Conservation (phyloP, 495 filamentous ascomycete genomes). For the Penicillium argentinense region DNA sequence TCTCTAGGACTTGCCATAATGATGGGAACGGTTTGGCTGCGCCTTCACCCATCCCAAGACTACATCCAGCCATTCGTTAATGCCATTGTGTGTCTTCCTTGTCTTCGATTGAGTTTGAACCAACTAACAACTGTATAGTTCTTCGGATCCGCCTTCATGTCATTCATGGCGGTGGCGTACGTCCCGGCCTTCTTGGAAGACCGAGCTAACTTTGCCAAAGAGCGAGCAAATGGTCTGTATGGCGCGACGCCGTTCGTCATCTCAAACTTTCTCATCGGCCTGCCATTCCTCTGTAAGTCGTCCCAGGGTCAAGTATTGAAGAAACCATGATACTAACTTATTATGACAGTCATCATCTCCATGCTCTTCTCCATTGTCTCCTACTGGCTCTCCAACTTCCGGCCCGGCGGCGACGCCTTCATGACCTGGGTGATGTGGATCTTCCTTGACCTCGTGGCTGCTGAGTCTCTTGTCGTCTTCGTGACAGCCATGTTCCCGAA, state of each 20-base stretch:
- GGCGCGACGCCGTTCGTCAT: slow-evolving; percentile 69
- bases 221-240: slow-evolving; percentile 79
- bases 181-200: slow-evolving; percentile 83
- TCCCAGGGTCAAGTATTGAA: no score
- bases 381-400: slow-evolving; percentile 81
- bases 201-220: slow-evolving; percentile 68
- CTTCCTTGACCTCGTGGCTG: slow-evolving; percentile 79
- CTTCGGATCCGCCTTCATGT: slow-evolving; percentile 85
- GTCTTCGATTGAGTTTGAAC: not conserved
- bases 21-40: slow-evolving; percentile 86
- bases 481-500: slow-evolving; percentile 69
- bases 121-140: slow-evolving; percentile 38
- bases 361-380: slow-evolving; percentile 70
- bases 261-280: slow-evolving; percentile 77
- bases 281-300: slow-evolving; percentile 65
- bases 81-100: slow-evolving; percentile 54
- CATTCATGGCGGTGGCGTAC: slow-evolving; percentile 87
- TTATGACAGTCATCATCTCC: slow-evolving; percentile 58
- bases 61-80: slow-evolving; percentile 79
- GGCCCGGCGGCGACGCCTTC: slow-evolving; percentile 62
- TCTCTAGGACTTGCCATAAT: slow-evolving; percentile 65
- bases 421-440: slow-evolving; percentile 84
- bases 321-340: no score
- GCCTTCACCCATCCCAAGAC: slow-evolving; percentile 60
- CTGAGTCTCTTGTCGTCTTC: slow-evolving; percentile 77